Evolutionary conservation across 1,284 basidiomycete species (phyloP).

Genomic region (Ustilago hordei): DNA sequence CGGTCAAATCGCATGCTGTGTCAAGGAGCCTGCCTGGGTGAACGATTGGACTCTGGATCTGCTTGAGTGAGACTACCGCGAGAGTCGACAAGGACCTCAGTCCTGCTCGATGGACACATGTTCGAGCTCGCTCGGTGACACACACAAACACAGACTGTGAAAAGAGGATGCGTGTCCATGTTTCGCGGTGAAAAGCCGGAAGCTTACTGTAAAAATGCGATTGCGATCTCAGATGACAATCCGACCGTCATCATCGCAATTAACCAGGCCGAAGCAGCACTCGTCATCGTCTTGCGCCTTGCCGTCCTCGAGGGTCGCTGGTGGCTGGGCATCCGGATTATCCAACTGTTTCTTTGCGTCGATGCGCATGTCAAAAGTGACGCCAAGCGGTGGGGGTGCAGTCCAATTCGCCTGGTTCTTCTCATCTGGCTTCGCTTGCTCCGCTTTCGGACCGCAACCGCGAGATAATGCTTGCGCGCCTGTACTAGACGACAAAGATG

Average conservation of each 20-base stretch:
- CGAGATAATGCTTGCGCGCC: background rate
- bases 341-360: background rate
- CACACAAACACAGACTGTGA: background rate
- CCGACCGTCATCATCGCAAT: slow-evolving; percentile 35
- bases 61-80: too few species aligned
- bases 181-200: too few species aligned
- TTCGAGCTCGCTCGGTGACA: too few species aligned
- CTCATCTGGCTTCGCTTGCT: background rate
- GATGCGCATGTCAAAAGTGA: slow-evolving; percentile 27
- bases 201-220: background rate
- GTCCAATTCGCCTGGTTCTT: slow-evolving; percentile 3
- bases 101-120: too few species aligned
- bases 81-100: too few species aligned
- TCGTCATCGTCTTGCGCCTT: slow-evolving; percentile 17
- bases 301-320: too few species aligned
- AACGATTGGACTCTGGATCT: too few species aligned
- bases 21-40: background rate
- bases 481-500: background rate
- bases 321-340: too few species aligned
- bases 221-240: slow-evolving; percentile 31
- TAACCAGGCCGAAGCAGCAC: slow-evolving; percentile 50
- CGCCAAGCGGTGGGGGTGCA: background rate
- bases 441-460: background rate
- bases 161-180: too few species aligned
- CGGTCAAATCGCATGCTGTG: background rate